These are phyloP conservation scores for Dothideomycetes sp. DNA, from an alignment of 2,329 filamentous ascomycete species.

Conservation along the genomic window DNA sequence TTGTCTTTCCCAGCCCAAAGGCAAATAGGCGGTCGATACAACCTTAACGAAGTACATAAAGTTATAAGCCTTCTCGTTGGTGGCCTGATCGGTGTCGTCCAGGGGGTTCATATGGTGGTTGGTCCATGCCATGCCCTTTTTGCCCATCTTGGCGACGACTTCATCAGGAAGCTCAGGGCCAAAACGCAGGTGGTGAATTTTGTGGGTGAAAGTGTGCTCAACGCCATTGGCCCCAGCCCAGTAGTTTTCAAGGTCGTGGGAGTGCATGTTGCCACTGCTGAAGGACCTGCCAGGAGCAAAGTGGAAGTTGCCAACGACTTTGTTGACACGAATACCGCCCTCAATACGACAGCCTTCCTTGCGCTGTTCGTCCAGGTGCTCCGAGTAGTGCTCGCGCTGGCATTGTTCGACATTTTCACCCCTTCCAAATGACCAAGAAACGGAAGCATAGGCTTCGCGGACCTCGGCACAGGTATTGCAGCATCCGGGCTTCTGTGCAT, in stretches of 20 bases:
- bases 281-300: constrained; percentile 93
- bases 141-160: constrained; percentile 54
- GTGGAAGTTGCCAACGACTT: constrained; percentile 98
- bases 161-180: constrained; percentile 79
- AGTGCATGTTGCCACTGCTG: constrained; percentile 92
- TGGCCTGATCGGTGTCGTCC: constrained; percentile 68
- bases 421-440: constrained; percentile 87
- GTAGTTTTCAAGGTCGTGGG: constrained; percentile 96
- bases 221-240: constrained; percentile 61
- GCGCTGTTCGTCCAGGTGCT: constrained; percentile 78
- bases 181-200: constrained; percentile 81
- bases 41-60: constrained; percentile 99
- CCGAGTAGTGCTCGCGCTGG: constrained; percentile 83
- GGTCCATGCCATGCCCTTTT: constrained; percentile 57
- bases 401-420: constrained; percentile 94
- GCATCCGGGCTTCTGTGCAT: constrained; percentile 72
- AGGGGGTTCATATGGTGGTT: constrained; percentile 90
- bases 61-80: constrained; percentile 77
- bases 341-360: constrained; percentile 92
- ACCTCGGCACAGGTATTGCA: constrained; percentile 98
- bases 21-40: constrained; percentile 88
- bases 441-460: constrained; percentile 79
- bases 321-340: constrained; percentile 88
- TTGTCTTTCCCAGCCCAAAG: constrained; percentile 74
- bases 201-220: constrained; percentile 80